Percentiles rank a stretch among this genome's conserved stretches.
Evolutionary conservation across 2,329 filamentous ascomycete species (phyloP).

Genomic region (Ophiostoma quercus): DNA sequence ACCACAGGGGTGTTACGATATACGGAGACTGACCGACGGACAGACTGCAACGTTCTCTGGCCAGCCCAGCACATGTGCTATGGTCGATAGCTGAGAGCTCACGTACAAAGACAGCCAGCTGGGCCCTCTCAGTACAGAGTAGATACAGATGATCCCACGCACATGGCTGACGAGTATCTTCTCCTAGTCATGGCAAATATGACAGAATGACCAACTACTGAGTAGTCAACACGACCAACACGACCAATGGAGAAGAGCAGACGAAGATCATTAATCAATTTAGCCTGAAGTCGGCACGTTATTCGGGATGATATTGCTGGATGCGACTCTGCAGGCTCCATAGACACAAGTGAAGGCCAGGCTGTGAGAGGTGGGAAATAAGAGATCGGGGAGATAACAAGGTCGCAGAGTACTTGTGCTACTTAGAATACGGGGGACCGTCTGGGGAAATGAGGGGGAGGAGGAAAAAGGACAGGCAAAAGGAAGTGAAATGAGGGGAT

Average conservation of each 20-base stretch:
- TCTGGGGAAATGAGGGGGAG: constrained; percentile 7
- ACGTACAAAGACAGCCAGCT: not conserved
- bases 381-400: constrained; percentile 5
- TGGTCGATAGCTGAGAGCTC: not conserved
- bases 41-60: not conserved
- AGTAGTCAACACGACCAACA: not conserved
- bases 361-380: constrained; percentile 8
- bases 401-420: not conserved
- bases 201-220: not conserved
- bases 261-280: not conserved
- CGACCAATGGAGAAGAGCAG: not conserved
- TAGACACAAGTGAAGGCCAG: not conserved
- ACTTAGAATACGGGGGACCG: not conserved
- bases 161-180: not conserved
- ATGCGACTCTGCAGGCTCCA: not conserved
- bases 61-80: not conserved
- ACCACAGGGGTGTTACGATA: not conserved
- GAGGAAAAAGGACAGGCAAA: constrained; percentile 7
- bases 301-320: not conserved
- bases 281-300: constrained; percentile 8
- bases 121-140: not conserved
- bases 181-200: too few relatives aligned
- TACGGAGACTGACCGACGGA: not conserved
- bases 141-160: not conserved
- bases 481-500: constrained; percentile 6